Base-by-base conservation (phyloP, 192 early-diverging fungal species). In the Coemansia sp. region DNA sequence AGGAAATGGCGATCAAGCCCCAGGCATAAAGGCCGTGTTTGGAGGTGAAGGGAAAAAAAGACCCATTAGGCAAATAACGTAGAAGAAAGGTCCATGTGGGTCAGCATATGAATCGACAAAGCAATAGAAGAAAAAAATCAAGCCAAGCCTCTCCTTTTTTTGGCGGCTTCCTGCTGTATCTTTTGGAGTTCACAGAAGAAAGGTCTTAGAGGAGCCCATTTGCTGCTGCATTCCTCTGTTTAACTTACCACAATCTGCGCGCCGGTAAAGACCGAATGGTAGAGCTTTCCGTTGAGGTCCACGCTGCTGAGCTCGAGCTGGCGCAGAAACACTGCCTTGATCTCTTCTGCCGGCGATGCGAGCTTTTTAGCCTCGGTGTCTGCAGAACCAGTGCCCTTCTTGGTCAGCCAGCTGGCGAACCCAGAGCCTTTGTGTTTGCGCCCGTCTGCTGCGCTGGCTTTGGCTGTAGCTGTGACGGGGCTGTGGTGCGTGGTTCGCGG, bases 201-300 rank as follows among this genome's bases (percentile, higher is more conserved):
- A 51, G 6, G 29, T 32, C 16, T 25, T 34, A 55, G 48, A 11
- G 17, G 14, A 12, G 42, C 3, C 0, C 42, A 16, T 3, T 16
- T 12, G 10, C 42, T 16, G 10, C 17, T 45, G 42, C 42, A 16
- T 16, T 45, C 42, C 17, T 3, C 42, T 8, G 42, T 3, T 16
- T 45, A 12, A 82, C 75, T 83, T 77, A 75, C 80, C 29, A 83
- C 80, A 61, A 77, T 77, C 31, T 83, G 80, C 22, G 72, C 72
- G 18, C 80, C 80, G 11, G 76, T 77, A 57, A 83, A 83, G 20
- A 83, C 80, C 40, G 76, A 77, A 45, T 83, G 80, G 67, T 83
- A 83, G 51, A 68, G 67, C 55, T 56, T 70, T 36, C 76, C 76
- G 29, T 83, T 65, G 11, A 83, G 63, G 45, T 77, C 76, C 25